Percentiles rank a stretch among this genome's conserved stretches.
These are phyloP conservation scores for Ophiocordyceps camponoti-rufipedis DNA, from an alignment of 2,329 filamentous ascomycete species.

Conservation along the genomic window DNA sequence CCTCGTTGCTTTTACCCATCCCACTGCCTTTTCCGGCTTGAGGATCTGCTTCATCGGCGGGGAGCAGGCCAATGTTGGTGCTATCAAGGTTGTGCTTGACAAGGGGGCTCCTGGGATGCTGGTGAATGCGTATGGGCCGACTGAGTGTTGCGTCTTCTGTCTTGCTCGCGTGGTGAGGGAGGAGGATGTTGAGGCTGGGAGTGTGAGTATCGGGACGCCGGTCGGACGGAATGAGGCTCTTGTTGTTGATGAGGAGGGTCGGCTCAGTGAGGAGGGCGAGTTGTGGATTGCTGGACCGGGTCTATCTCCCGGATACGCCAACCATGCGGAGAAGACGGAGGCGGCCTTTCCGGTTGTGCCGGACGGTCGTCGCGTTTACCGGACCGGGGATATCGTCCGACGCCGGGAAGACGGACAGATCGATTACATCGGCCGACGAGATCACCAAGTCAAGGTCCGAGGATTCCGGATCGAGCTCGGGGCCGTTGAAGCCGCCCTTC, in stretches of 20 bases:
- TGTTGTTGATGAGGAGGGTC: not conserved
- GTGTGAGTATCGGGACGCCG: not conserved
- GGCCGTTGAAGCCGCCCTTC: conserved; percentile 4
- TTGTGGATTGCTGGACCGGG: conserved; percentile 1
- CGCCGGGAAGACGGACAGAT: conserved; percentile 5
- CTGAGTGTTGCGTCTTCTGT: conserved; percentile 1
- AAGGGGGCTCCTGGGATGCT: not conserved
- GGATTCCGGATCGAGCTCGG: conserved; percentile 9
- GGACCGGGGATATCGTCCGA: conserved; percentile 7
- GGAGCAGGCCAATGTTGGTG: not conserved
- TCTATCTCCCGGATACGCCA: not conserved
- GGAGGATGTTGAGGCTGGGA: not conserved
- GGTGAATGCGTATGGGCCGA: not conserved
- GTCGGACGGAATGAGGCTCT: not conserved
- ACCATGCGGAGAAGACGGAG: not conserved
- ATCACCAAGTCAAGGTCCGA: conserved; percentile 8
- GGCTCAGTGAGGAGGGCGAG: conserved; percentile 1
- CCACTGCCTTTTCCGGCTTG: not conserved
- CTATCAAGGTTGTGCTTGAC: not conserved
- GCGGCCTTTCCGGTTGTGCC: not conserved
- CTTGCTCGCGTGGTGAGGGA: not conserved
- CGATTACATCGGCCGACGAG: conserved; percentile 9
- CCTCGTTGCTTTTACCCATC: not conserved
- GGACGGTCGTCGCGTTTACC: conserved; percentile 3
- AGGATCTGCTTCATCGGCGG: conserved; percentile 1